Percentiles rank a stretch among this genome's conserved stretches.
phyloP scores from a whole-genome alignment of 2,329 filamentous ascomycete genomes.

The Hypoxylon sp. region DNA sequence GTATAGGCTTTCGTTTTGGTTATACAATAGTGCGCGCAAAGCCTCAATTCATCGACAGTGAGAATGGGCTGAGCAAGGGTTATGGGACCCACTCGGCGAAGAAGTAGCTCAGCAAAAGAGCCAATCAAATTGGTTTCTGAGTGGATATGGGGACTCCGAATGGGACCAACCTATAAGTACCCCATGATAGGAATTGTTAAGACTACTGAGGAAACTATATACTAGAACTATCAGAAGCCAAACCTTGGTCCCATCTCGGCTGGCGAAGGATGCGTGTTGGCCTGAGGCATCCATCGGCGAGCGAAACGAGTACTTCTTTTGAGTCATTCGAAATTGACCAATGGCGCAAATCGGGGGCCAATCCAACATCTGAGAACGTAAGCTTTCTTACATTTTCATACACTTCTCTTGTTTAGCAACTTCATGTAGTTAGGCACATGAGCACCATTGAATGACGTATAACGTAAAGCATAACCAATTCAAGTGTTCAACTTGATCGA shows the following conservation, averaged over 20 bases:
- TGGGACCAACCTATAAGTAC: conserved; percentile 26
- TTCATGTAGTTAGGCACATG: conserved; percentile 1
- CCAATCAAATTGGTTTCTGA: conserved; percentile 40
- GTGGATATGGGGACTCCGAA: conserved; percentile 9
- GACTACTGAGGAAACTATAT: background rate
- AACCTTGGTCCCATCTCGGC: conserved; percentile 18
- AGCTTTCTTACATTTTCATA: background rate
- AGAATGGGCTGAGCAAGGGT: conserved; percentile 47
- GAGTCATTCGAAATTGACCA: conserved; percentile 41
- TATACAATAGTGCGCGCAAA: conserved; percentile 51
- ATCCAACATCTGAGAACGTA: conserved; percentile 9
- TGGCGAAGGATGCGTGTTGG: conserved; percentile 29
- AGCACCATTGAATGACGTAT: background rate
- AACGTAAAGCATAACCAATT: background rate
- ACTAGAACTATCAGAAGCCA: conserved; percentile 17
- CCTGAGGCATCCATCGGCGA: conserved; percentile 43
- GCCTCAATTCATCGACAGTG: conserved; percentile 45
- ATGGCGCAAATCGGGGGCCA: conserved; percentile 2
- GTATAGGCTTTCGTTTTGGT: conserved; percentile 25
- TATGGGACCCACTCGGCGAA: conserved; percentile 41
- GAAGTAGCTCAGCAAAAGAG: conserved; percentile 30
- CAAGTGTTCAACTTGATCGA: background rate
- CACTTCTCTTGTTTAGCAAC: background rate
- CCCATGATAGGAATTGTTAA: conserved; percentile 21
- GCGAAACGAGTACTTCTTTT: conserved; percentile 36